Conservation (phyloP, 768 basidiomycete genomes). For the Pisolithus marmoratus region DNA sequence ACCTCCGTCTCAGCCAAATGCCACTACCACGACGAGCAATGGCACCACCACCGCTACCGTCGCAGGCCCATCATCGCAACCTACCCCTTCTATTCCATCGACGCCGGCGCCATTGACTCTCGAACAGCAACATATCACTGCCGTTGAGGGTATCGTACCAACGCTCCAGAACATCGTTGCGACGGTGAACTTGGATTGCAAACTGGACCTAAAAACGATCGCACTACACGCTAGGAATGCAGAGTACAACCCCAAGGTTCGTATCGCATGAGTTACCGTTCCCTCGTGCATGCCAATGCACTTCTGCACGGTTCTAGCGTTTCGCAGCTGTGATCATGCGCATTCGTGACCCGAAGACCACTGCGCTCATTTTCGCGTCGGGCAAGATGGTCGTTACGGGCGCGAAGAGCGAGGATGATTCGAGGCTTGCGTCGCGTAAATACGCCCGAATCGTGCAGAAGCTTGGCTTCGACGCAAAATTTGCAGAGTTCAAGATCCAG, state of each 20-base stretch:
- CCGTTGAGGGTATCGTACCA: slow-evolving; percentile 97
- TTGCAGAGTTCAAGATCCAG: slow-evolving; percentile 99
- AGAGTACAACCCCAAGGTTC: slow-evolving; percentile 99
- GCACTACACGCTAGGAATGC: slow-evolving; percentile 97
- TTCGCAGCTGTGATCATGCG: slow-evolving; percentile 99
- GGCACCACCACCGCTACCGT: slow-evolving; percentile 34
- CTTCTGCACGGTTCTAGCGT: slow-evolving; percentile 70
- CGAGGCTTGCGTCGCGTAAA: slow-evolving; percentile 93
- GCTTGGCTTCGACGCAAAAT: slow-evolving; percentile 98
- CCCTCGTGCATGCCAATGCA: slow-evolving; percentile 55
- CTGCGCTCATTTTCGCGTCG: slow-evolving; percentile 97
- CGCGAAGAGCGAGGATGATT: slow-evolving; percentile 98
- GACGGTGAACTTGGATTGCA: slow-evolving; percentile 95
- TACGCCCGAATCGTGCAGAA: slow-evolving; percentile 99
- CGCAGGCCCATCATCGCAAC: slow-evolving; percentile 56
- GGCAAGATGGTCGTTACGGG: slow-evolving; percentile 99
- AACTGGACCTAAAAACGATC: slow-evolving; percentile 96
- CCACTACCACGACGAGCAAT: slow-evolving; percentile 28
- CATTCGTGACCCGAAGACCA: slow-evolving; percentile 99
- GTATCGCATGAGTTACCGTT: slow-evolving; percentile 39
- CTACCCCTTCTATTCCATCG: slow-evolving; percentile 48
- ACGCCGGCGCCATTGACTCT: slow-evolving; percentile 74
- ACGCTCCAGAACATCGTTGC: slow-evolving; percentile 99
- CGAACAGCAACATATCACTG: slow-evolving; percentile 92
- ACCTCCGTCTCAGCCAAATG: slow-evolving; percentile 17